Base-by-base conservation (phyloP, 176 grass and related monocot genomes). In the Neostapfia colusana region DNA sequence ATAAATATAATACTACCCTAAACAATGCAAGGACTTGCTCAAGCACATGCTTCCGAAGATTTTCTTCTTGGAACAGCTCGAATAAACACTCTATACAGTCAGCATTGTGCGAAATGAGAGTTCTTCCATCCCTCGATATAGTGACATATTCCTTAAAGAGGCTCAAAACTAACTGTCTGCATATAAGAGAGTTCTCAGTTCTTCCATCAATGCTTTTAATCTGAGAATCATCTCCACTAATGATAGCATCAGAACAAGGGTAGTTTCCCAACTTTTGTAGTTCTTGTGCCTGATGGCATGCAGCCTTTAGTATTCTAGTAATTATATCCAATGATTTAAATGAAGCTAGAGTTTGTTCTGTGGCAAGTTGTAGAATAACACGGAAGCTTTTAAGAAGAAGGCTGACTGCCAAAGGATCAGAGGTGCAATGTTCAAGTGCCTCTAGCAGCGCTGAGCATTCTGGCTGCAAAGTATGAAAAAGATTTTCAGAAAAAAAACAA, bases 21-120 rank as follows among this genome's bases (percentile, higher is more conserved):
- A 94, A 93, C 82, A 98, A 85, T 48, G 67, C 82, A 84, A 94
- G 84, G 69, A 98, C 85, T 87, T 98, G 95, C 74, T 92, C 95
- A 74, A 98, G 64, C 25, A 94, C 85, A 81, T 76, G 63, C 51
- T 83, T 94, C 64, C 80, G 74, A 49, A 98, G 87, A 78, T 72
- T 90, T 71, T 98, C 89, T 70, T 93, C 95, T 92, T 84, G 90
- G 82, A 98, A 98, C 44, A 98, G 80, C 46, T 92, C 89, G 70
- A 98, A 98, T 76, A 98, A 84, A 72, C 75, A 88, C 60, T 91
- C 95, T 14, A 94, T 86, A 82, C 89, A 98, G 46, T 76, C 86
- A 28, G 73, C 63, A 75, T 85, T 98, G 16, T 94, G 89, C 69
- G 94, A 88, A 87, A 98, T 74, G 63, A 79, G 56, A 53, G 26